Evolutionary conservation across 1,284 basidiomycete genomes (phyloP).

Genomic region (Apiotrichum gamsii): DNA sequence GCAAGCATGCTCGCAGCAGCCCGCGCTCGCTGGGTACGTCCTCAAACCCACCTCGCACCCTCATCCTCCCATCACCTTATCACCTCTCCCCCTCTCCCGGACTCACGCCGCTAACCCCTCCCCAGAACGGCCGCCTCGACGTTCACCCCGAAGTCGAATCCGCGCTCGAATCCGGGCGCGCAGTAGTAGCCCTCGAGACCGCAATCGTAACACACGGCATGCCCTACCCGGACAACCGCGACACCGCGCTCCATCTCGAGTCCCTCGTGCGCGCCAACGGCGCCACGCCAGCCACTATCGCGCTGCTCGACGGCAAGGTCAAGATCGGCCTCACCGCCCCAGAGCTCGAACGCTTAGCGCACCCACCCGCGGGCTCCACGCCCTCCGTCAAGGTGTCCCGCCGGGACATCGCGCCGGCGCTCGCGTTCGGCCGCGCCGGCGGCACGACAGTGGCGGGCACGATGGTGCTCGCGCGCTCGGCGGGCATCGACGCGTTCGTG

Average conservation of each 20-base stretch:
- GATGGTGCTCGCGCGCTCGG: conserved; percentile 68
- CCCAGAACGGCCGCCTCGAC: conserved; percentile 29
- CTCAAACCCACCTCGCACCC: too few species aligned
- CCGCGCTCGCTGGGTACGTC: conserved; percentile 7
- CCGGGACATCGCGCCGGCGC: conserved; percentile 73
- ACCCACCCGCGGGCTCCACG: conserved; percentile 37
- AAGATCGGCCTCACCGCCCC: conserved; percentile 70
- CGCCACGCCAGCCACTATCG: conserved; percentile 84
- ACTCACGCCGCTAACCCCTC: background rate
- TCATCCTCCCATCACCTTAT: too few species aligned
- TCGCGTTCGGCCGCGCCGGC: conserved; percentile 65
- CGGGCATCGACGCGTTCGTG: conserved; percentile 68
- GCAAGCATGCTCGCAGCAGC: conserved; percentile 9
- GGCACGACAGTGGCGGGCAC: conserved; percentile 91
- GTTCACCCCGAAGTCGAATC: conserved; percentile 62
- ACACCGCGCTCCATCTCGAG: conserved; percentile 69
- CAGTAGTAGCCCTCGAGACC: conserved; percentile 57
- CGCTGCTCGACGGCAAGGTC: conserved; percentile 71
- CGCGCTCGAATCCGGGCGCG: conserved; percentile 55
- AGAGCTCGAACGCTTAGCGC: conserved; percentile 61
- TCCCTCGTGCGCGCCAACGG: conserved; percentile 68
- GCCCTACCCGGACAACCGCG: conserved; percentile 69
- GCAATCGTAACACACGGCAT: conserved; percentile 90
- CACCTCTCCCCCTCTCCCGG: background rate
- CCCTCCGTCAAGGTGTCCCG: conserved; percentile 69